These are phyloP conservation scores for Solanum pennellii DNA, from an alignment of 257 asterid genomes.

Conservation along the genomic window DNA sequence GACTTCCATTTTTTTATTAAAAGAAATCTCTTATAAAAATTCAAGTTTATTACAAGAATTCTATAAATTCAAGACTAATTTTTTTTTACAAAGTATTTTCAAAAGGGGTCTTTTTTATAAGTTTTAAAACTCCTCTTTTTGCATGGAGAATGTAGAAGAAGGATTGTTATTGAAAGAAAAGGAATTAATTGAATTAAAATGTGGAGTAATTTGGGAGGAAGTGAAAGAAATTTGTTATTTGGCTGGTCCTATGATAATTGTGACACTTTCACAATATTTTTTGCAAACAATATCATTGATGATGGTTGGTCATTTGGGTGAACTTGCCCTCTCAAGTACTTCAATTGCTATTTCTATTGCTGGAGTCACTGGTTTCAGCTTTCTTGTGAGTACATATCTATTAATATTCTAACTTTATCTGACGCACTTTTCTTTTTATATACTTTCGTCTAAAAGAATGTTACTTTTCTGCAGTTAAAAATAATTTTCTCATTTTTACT, in stretches of 20 bases:
- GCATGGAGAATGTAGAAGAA: constrained; percentile 34
- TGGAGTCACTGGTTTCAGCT: constrained; percentile 68
- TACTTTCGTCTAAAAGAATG: not conserved
- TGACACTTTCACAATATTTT: constrained; percentile 42
- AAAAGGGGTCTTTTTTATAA: not conserved
- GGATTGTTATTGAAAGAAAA: constrained; percentile 29
- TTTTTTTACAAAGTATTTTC: not conserved
- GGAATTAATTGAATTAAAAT: not conserved
- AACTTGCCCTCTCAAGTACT: constrained; percentile 68
- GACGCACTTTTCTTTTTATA: not conserved
- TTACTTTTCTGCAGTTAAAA: not conserved
- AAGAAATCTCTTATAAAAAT: not conserved
- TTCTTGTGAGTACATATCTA: constrained; percentile 27
- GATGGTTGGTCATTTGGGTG: constrained; percentile 88
- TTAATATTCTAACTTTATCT: not conserved
- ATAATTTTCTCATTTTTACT: not conserved
- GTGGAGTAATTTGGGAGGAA: constrained; percentile 36
- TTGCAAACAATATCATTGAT: constrained; percentile 37
- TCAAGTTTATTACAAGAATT: not conserved
- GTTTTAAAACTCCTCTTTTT: not conserved
- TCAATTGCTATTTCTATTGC: constrained; percentile 66
- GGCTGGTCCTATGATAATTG: constrained; percentile 77
- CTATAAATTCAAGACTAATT: no score
- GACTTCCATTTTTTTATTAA: not conserved
- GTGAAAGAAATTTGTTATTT: constrained; percentile 46